Evolutionary conservation across 805 yeast genomes (phyloP).

Genomic region (Saccharomycopsis sp.): DNA sequence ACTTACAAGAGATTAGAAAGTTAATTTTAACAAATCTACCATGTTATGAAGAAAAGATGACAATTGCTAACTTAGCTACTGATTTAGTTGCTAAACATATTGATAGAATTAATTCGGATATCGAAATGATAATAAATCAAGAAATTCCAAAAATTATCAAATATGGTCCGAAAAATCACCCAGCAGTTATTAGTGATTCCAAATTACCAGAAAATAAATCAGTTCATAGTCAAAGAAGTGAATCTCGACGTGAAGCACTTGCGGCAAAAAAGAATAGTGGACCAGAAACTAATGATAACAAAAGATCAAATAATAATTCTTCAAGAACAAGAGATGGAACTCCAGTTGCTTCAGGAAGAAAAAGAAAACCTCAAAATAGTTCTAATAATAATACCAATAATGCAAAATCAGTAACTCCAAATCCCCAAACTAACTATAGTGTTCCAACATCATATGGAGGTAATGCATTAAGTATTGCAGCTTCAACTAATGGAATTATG

Average conservation of each 20-base stretch:
- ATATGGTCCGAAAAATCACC: constrained; percentile 75
- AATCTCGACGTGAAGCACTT: constrained; percentile 82
- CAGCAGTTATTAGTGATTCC: constrained; percentile 69
- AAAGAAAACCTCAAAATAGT: neutral
- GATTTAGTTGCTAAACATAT: constrained; percentile 64
- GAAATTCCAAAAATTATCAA: constrained; percentile 79
- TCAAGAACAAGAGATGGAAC: too few relatives aligned
- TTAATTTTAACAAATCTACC: constrained; percentile 46
- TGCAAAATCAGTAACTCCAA: neutral
- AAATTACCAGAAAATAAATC: constrained; percentile 43
- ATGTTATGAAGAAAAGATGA: constrained; percentile 93
- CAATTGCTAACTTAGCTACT: constrained; percentile 84
- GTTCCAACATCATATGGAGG: too few relatives aligned
- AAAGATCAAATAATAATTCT: too few relatives aligned
- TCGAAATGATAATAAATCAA: constrained; percentile 56
- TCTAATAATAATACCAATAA: too few relatives aligned
- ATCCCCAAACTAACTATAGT: too few relatives aligned
- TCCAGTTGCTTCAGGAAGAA: neutral
- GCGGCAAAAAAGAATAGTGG: constrained; percentile 57
- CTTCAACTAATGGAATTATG: too few relatives aligned
- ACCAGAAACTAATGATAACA: neutral
- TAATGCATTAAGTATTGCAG: too few relatives aligned
- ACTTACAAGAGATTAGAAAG: constrained; percentile 10
- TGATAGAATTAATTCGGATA: constrained; percentile 69
- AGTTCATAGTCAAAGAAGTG: constrained; percentile 69